phyloP scores from a whole-genome alignment of 2,329 filamentous ascomycete species.

The Amesomyces nigricolor region DNA sequence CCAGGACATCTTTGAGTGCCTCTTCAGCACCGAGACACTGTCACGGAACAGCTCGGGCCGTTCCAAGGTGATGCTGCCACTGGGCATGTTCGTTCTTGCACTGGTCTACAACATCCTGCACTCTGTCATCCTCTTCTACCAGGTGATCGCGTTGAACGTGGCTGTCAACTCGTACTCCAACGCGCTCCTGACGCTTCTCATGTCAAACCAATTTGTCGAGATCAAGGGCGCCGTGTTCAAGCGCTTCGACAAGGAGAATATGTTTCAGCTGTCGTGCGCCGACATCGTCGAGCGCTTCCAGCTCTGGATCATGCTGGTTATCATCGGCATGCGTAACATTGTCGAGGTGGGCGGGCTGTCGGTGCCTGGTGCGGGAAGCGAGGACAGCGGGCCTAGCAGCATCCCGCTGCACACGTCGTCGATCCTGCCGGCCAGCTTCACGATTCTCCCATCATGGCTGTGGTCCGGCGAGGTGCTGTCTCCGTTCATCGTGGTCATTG shows the following conservation, averaged over 20 bases:
- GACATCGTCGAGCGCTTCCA: slow-evolving; percentile 97
- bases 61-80: slow-evolving; percentile 81
- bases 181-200: slow-evolving; percentile 79
- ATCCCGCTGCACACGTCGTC: slow-evolving; percentile 62
- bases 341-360: slow-evolving; percentile 89
- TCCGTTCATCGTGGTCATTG: slow-evolving; percentile 88
- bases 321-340: slow-evolving; percentile 93
- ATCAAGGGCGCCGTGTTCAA: slow-evolving; percentile 99
- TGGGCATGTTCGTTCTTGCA: slow-evolving; percentile 86
- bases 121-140: slow-evolving; percentile 85
- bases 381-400: slow-evolving; percentile 45
- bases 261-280: slow-evolving; percentile 93
- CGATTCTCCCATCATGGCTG: slow-evolving; percentile 73
- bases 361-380: slow-evolving; percentile 49
- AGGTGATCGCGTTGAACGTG: slow-evolving; percentile 95
- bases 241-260: slow-evolving; percentile 94
- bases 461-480: slow-evolving; percentile 79
- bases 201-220: slow-evolving; percentile 98
- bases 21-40: slow-evolving; percentile 88
- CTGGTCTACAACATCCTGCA: slow-evolving; percentile 85
- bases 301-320: slow-evolving; percentile 93
- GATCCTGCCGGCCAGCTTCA: slow-evolving; percentile 86
- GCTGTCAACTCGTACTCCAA: slow-evolving; percentile 99
- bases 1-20: slow-evolving; percentile 91
- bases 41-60: slow-evolving; percentile 82